A percentile compares a stretch with the other conserved stretches of the same genome.
phyloP scores from a whole-genome alignment of 805 yeast genomes.

The Ogataea methylovora region DNA sequence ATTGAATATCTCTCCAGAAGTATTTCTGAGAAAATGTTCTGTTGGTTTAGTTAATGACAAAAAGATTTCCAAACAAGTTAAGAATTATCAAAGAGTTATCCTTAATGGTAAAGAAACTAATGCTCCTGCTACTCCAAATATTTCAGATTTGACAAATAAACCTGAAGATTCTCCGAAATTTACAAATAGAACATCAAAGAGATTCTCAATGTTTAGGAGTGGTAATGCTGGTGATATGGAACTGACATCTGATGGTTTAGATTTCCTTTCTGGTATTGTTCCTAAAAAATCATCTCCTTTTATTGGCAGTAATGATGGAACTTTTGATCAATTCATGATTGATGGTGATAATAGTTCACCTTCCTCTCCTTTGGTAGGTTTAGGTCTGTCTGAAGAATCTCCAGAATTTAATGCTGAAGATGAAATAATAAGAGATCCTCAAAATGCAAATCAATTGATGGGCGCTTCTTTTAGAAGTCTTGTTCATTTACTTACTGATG shows the following conservation, averaged over 20 bases:
- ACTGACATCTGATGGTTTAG: conserved; percentile 40
- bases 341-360: conserved; percentile 4
- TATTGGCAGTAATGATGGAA: conserved; percentile 14
- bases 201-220: conserved; percentile 44
- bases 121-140: conserved; percentile 11
- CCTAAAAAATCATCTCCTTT: conserved; percentile 21
- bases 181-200: conserved; percentile 25
- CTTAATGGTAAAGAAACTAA: conserved; percentile 20
- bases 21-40: conserved; percentile 56
- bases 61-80: conserved; percentile 22
- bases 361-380: neutral
- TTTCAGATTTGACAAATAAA: conserved; percentile 1
- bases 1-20: conserved; percentile 50
- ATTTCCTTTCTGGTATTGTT: conserved; percentile 26
- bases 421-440: conserved; percentile 46
- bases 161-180: neutral
- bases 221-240: conserved; percentile 44
- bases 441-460: conserved; percentile 36
- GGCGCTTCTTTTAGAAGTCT: conserved; percentile 71
- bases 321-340: conserved; percentile 13
- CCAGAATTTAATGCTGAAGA: conserved; percentile 15
- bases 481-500: conserved; percentile 61
- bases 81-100: conserved; percentile 14
- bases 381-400: neutral
- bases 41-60: conserved; percentile 44